Conservation (phyloP, 768 basidiomycete species). For the Gyrodon lividus region DNA sequence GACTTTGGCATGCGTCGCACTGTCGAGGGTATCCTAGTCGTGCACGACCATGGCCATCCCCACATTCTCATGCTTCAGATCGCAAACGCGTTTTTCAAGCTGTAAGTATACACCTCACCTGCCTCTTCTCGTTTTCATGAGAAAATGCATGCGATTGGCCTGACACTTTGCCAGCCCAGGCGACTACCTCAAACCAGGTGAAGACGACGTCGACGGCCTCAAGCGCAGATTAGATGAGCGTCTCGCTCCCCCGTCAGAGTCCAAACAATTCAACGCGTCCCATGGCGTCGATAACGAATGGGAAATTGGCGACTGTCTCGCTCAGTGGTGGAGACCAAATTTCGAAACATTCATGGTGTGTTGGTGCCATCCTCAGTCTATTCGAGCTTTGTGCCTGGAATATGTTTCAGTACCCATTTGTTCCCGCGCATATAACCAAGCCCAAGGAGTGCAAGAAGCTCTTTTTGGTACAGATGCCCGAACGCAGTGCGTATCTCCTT, state of each 20-base stretch:
- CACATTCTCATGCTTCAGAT: conserved; percentile 98
- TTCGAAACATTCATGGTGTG: conserved; percentile 98
- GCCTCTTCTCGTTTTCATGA: neutral
- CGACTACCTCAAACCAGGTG: conserved; percentile 97
- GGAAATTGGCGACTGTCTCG: conserved; percentile 96
- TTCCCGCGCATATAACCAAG: conserved; percentile 94
- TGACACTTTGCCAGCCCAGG: conserved; percentile 63
- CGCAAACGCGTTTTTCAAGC: conserved; percentile 98
- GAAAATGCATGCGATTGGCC: neutral
- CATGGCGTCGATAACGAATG: conserved; percentile 86
- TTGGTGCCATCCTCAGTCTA: conserved; percentile 10
- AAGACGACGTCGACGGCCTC: conserved; percentile 89
- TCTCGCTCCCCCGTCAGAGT: conserved; percentile 75
- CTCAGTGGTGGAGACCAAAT: conserved; percentile 98
- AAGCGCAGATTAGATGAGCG: conserved; percentile 87
- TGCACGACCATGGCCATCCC: conserved; percentile 95
- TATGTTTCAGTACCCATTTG: conserved; percentile 75
- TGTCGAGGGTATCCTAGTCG: conserved; percentile 76
- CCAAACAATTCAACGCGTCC: conserved; percentile 70
- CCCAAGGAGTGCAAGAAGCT: conserved; percentile 98
- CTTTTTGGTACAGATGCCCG: conserved; percentile 94
- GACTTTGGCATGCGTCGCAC: conserved; percentile 96
- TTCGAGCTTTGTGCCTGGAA: neutral
- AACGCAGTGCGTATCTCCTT: conserved; percentile 64
- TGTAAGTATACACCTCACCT: conserved; percentile 51